Evolutionary conservation across 2,329 filamentous ascomycete species (phyloP).

Genomic region (Sporothrix mexicana): DNA sequence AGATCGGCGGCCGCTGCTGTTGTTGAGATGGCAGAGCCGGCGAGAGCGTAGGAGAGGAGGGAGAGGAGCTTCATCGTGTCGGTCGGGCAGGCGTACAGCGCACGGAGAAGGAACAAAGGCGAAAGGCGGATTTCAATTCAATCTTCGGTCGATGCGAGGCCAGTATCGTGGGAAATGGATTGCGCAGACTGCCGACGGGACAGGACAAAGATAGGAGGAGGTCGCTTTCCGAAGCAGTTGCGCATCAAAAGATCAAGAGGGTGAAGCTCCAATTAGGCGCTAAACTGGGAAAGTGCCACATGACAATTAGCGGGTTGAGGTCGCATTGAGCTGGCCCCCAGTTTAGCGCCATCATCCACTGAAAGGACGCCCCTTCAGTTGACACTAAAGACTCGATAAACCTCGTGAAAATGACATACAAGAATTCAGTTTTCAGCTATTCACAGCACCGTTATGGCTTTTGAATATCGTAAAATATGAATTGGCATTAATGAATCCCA

Average conservation of each 20-base stretch:
- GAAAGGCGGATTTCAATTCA: too few relatives aligned
- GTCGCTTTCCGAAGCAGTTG: background rate
- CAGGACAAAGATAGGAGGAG: constrained; percentile 9
- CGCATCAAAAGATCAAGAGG: constrained; percentile 21
- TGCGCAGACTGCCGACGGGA: constrained; percentile 1
- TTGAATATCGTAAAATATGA: background rate
- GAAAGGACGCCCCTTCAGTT: background rate
- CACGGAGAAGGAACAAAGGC: background rate
- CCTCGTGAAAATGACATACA: too few relatives aligned
- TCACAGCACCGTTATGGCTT: too few relatives aligned
- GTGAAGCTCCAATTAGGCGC: constrained; percentile 20
- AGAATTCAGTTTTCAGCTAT: too few relatives aligned
- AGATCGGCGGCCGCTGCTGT: constrained; percentile 9
- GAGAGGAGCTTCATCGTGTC: constrained; percentile 28
- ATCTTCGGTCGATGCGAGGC: too few relatives aligned
- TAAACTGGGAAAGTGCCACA: background rate
- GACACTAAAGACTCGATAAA: too few relatives aligned
- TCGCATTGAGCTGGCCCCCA: background rate
- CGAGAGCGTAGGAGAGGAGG: constrained; percentile 26
- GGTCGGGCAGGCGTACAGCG: background rate
- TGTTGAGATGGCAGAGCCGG: background rate
- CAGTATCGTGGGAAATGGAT: constrained; percentile 4
- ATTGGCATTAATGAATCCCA: background rate
- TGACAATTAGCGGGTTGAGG: background rate
- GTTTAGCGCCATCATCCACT: background rate